Conservation (phyloP, 1,284 basidiomycete genomes). For the Ustilago sp. region DNA sequence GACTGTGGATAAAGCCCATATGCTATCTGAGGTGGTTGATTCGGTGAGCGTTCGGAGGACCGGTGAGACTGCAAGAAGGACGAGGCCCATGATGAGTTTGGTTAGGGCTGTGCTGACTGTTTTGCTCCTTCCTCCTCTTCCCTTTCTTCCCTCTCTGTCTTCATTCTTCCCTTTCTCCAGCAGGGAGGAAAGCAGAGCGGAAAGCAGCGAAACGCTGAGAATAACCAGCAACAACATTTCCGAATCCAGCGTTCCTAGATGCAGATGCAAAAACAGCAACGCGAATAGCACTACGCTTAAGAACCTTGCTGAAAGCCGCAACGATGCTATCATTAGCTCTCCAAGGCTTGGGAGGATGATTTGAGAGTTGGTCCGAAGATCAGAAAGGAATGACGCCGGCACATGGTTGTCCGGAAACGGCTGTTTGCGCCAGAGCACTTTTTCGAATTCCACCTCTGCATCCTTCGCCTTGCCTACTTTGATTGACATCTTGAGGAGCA, state of each 20-base stretch:
- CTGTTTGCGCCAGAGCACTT: slow-evolving; percentile 85
- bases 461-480: background rate
- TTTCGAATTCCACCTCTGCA: slow-evolving; percentile 75
- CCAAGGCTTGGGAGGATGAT: slow-evolving; percentile 74
- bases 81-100: slow-evolving; percentile 79
- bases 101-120: slow-evolving; percentile 20
- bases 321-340: slow-evolving; percentile 76
- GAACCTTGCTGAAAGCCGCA: slow-evolving; percentile 57
- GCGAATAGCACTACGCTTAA: slow-evolving; percentile 49
- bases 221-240: slow-evolving; percentile 17
- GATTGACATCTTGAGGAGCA: background rate
- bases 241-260: slow-evolving; percentile 20
- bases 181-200: background rate
- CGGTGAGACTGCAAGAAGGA: slow-evolving; percentile 88
- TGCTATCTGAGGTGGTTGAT: slow-evolving; percentile 94
- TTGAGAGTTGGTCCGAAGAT: slow-evolving; percentile 72
- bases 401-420: slow-evolving; percentile 87
- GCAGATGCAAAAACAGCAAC: slow-evolving; percentile 55
- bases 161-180: background rate
- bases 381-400: slow-evolving; percentile 80
- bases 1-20: slow-evolving; percentile 86
- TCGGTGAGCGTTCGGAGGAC: slow-evolving; percentile 91
- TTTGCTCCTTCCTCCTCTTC: background rate
- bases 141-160: background rate
- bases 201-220: background rate